Evolutionary conservation across 2,329 filamentous ascomycete species (phyloP).

Genomic region (Penicillium polonicum): DNA sequence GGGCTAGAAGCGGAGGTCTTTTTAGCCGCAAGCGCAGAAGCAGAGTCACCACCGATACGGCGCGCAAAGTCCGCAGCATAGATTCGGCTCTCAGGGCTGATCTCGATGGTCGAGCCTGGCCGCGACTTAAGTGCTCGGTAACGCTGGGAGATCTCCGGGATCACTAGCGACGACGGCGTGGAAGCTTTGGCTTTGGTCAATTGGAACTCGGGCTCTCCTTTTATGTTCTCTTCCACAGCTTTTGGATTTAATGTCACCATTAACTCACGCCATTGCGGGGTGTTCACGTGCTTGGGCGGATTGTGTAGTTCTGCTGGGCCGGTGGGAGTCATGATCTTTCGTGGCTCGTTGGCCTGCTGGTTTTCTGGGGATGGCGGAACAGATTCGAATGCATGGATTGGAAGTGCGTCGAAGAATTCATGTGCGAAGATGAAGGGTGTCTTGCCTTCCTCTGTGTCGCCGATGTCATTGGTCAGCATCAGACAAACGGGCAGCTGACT

Average conservation of each 20-base stretch:
- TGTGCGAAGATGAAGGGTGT: conserved; percentile 93
- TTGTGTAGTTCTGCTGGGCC: conserved; percentile 48
- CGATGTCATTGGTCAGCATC: background rate
- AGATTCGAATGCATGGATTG: conserved; percentile 91
- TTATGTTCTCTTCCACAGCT: conserved; percentile 51
- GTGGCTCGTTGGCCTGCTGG: conserved; percentile 34
- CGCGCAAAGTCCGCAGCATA: conserved; percentile 78
- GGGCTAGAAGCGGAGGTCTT: conserved; percentile 16
- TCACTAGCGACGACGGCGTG: conserved; percentile 79
- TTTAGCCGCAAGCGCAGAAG: conserved; percentile 34
- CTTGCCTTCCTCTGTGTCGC: conserved; percentile 57
- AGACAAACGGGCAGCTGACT: background rate
- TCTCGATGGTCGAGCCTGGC: conserved; percentile 73
- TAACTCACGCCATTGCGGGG: conserved; percentile 76
- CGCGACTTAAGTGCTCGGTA: conserved; percentile 71
- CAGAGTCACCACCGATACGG: conserved; percentile 71
- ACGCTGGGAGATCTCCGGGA: conserved; percentile 77
- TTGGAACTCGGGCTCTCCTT: conserved; percentile 75
- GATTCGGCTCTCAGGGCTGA: conserved; percentile 81
- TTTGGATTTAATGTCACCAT: conserved; percentile 68
- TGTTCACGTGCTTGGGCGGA: conserved; percentile 41
- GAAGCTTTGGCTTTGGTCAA: conserved; percentile 71
- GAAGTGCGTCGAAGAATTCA: conserved; percentile 97
- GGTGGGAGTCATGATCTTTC: conserved; percentile 52
- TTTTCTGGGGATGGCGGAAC: conserved; percentile 53